phyloP scores from a whole-genome alignment of 2,329 filamentous ascomycete genomes.

The Pestalotiopsis sp. region DNA sequence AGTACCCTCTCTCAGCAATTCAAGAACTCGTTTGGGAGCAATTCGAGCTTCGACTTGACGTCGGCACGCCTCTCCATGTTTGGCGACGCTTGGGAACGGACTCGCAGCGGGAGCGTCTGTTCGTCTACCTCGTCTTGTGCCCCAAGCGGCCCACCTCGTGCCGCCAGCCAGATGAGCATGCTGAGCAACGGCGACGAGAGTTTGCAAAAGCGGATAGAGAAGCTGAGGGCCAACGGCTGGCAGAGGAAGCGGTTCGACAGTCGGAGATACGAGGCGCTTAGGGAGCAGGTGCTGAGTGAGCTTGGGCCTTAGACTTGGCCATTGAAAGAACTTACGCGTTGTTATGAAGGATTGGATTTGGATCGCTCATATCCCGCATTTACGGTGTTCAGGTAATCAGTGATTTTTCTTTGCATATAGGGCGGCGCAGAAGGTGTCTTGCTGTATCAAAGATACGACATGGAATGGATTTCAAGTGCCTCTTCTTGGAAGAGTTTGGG shows the following conservation, averaged over 20 bases:
- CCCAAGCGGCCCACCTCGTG: neutral
- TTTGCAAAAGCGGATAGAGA: conserved; percentile 52
- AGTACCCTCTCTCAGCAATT: neutral
- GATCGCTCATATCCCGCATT: neutral
- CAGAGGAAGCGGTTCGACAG: conserved; percentile 55
- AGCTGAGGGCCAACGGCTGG: conserved; percentile 55
- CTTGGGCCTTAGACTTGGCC: conserved; percentile 26
- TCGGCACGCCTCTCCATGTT: neutral
- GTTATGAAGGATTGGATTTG: neutral
- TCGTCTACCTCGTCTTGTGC: neutral
- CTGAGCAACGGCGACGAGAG: conserved; percentile 20
- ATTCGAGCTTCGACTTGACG: conserved; percentile 1
- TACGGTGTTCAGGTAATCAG: neutral
- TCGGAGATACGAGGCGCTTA: conserved; percentile 51
- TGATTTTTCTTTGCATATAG: no score
- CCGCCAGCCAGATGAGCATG: conserved; percentile 13
- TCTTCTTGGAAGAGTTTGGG: no score
- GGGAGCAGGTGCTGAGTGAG: conserved; percentile 53
- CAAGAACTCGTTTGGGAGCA: neutral
- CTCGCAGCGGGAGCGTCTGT: neutral
- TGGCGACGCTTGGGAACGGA: conserved; percentile 6
- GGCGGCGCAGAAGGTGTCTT: no score
- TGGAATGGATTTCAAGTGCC: no score
- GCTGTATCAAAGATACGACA: no score
- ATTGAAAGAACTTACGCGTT: neutral